Base-by-base conservation (phyloP, 208 protist genomes). In the Herpetomonas tarakana region DNA sequence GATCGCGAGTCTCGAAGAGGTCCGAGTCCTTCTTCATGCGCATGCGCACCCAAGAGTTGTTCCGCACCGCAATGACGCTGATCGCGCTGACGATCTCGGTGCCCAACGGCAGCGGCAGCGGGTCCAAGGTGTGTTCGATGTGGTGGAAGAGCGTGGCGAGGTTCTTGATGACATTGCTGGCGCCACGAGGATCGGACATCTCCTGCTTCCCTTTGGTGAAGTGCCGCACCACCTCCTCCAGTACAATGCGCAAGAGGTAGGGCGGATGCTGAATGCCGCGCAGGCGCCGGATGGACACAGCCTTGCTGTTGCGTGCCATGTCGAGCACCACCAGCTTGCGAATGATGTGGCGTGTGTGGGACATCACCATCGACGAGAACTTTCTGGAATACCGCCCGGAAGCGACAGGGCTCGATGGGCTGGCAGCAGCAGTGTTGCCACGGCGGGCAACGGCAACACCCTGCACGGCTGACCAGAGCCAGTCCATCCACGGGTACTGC, bases 11-110 rank as follows among this genome's bases (percentile, higher is more conserved):
- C 21, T 87, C 75, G 65, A 96, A 92, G 41, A 96, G 69, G 44
- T 69, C 69, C 52, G 70, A 88, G 47, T 62, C 71, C 49, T 83
- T 88, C 73, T 93, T 96, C 90, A 96, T 96, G 21, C 70, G 71
- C 58, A 76, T 82, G 2, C 90, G 82, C 51, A 93, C 84, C 81
- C 77, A 86, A 39, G 87, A 82, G 76, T 82, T 89, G 71, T 89
- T 96, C 35, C 82, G 84, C 22, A 96, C 86, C 21, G 90, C 88
- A 58, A 96, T 89, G 41, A 76, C 74, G 38, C 75, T 92, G 61
- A 96, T 92, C 25, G 78, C 69, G 54, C 74, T 73, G 21, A 93
- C 83, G 25, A 96, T 83, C 21, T 86, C 81, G 16, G 88, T 63
- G 11, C 79, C 84, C 9, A 96, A 69, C 22, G 74, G 14, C 1